phyloP scores from a whole-genome alignment of 2,329 filamentous ascomycete genomes.

The Zelopaecilomyces penicillatus region DNA sequence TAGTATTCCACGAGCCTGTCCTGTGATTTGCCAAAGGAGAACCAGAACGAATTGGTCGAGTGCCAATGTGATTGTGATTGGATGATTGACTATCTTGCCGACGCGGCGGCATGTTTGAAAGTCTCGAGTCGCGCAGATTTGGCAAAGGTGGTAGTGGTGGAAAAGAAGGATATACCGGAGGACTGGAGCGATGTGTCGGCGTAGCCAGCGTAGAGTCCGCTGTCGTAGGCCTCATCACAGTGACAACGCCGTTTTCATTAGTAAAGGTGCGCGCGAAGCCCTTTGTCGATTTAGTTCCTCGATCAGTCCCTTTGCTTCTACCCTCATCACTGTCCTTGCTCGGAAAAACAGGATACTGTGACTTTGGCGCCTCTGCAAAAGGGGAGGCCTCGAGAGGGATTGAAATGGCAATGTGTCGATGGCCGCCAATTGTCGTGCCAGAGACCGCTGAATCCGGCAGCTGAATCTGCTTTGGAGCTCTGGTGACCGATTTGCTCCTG shows the following conservation, averaged over 20 bases:
- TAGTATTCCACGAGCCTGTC: not conserved
- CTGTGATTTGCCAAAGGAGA: slow-evolving; percentile 4
- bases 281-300: slow-evolving; percentile 4
- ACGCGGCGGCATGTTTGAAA: too few relatives aligned
- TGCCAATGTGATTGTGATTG: slow-evolving; percentile 15
- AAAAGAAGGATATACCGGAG: not conserved
- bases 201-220: not conserved
- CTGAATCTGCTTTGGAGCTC: slow-evolving; percentile 22
- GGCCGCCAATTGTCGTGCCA: slow-evolving; percentile 42
- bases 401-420: slow-evolving; percentile 53
- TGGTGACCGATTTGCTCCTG: slow-evolving; percentile 27
- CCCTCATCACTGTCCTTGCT: slow-evolving; percentile 6
- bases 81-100: slow-evolving; percentile 2
- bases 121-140: too few relatives aligned
- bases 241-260: slow-evolving; percentile 29
- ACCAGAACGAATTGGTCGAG: slow-evolving; percentile 16
- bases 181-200: not conserved
- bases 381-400: slow-evolving; percentile 46
- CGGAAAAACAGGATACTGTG: slow-evolving; percentile 26
- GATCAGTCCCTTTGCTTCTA: not conserved
- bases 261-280: slow-evolving; percentile 20
- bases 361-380: slow-evolving; percentile 23
- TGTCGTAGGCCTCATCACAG: slow-evolving; percentile 24
- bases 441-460: slow-evolving; percentile 50
- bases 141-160: too few relatives aligned